phyloP scores from a whole-genome alignment of 2,329 filamentous ascomycete species.

The Neurospora sp. region DNA sequence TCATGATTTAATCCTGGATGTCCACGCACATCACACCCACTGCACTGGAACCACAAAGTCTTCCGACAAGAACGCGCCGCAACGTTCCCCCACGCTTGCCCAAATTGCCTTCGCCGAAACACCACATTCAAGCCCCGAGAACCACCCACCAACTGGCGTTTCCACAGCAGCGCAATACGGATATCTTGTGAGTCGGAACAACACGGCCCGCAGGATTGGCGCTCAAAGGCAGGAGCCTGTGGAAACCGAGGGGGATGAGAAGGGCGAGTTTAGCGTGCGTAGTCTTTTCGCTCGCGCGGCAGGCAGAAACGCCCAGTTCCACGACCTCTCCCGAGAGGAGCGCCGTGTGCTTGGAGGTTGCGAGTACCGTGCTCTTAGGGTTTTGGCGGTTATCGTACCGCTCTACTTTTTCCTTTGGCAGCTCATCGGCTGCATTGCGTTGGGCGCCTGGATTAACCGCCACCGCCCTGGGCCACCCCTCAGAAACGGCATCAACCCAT shows the following conservation, averaged over 20 bases:
- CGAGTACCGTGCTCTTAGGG: constrained; percentile 52
- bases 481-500: constrained; percentile 51
- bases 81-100: neutral
- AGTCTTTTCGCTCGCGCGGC: constrained; percentile 28
- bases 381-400: constrained; percentile 51
- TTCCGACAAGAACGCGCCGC: neutral
- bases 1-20: neutral
- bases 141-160: neutral
- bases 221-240: neutral
- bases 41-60: neutral
- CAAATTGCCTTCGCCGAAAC: constrained; percentile 17
- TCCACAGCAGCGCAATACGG: constrained; percentile 5
- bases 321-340: constrained; percentile 41
- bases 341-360: constrained; percentile 50
- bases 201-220: constrained; percentile 5
- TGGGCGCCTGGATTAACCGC: constrained; percentile 50
- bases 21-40: neutral
- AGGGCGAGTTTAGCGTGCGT: constrained; percentile 16
- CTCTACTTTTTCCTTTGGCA: constrained; percentile 53
- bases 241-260: constrained; percentile 1
- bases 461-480: constrained; percentile 39
- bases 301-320: constrained; percentile 45
- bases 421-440: constrained; percentile 44
- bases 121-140: constrained; percentile 3
- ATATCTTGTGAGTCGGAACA: neutral